Evolutionary conservation across 495 filamentous ascomycete genomes (phyloP), one percentile per base, ranked within the genome.

Genomic region (Filosporella fistucella): DNA sequence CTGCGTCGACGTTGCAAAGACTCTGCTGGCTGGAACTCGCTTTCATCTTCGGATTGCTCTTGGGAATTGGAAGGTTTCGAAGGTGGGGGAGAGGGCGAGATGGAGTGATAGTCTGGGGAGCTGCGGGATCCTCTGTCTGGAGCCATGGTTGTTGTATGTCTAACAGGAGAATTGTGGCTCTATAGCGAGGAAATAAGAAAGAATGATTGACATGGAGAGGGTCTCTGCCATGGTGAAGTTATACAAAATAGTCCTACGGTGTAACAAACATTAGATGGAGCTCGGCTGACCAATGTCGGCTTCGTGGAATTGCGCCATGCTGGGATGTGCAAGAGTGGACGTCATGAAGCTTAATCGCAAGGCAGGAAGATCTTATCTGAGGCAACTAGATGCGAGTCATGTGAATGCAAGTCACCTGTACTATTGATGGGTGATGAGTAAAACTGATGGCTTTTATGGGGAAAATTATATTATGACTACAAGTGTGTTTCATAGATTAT

Each of bases 121-220:
- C 37, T 32, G n/a, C n/a, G n/a, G 1, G 21, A 37, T n/a, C 67
- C 60, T 63, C 64, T 61, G 29, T 64, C 65, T 21, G 63, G 62
- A 28, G 65, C 62, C 67, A 69, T 69, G 42, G 18, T 46, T 14
- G 29, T 8, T 38, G 6, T 6, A n/a, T n/a, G 33, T 16, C 33
- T 8, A 4, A 8, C 13, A 38, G 4, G 35, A 38, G 35, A 21
- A 13, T 10, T 3, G 35, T 38, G 35, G 8, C 9, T 8, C 14
- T 38, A 21, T 3, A 21, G 16, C 7, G 17, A 21, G 10, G 16
- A 11, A 38, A 7, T 4, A 4, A 38, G 14, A 21, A 38, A 16
- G 23, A 21, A 21, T 21, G 2, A 21, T 4, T 38, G 23, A 16
- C 35, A 38, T 38, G 10, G 35, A 38, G 23, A 21, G 35, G 10